Evolutionary conservation across 768 basidiomycete species (phyloP).

Genomic region (Lactifluus echinatus): DNA sequence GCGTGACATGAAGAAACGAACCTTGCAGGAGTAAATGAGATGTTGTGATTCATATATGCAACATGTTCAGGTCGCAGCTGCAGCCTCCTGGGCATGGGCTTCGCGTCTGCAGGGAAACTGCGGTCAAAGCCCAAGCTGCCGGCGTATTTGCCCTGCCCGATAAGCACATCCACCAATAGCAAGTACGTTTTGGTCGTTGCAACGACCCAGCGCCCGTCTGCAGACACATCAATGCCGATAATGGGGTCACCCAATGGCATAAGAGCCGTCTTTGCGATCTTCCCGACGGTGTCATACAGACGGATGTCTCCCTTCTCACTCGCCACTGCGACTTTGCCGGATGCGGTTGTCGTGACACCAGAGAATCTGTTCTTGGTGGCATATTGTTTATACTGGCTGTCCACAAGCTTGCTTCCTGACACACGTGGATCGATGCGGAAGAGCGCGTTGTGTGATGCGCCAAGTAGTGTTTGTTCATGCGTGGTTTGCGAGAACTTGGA

Average conservation of each 20-base stretch:
- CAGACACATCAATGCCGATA: constrained; percentile 87
- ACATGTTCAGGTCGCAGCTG: constrained; percentile 88
- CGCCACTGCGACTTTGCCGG: constrained; percentile 84
- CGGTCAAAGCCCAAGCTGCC: constrained; percentile 87
- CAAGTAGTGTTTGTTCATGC: constrained; percentile 86
- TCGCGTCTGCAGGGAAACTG: constrained; percentile 89
- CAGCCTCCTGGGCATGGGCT: constrained; percentile 83
- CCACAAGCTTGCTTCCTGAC: constrained; percentile 86
- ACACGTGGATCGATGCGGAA: constrained; percentile 98
- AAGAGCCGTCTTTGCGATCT: constrained; percentile 97
- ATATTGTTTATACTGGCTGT: constrained; percentile 94
- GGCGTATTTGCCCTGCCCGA: constrained; percentile 80
- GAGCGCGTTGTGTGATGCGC: constrained; percentile 86
- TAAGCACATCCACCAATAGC: constrained; percentile 88
- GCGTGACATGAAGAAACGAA: constrained; percentile 27
- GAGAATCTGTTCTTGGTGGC: constrained; percentile 93
- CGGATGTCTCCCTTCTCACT: constrained; percentile 96
- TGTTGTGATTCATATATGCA: constrained; percentile 83
- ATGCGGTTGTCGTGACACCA: constrained; percentile 78
- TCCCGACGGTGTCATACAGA: constrained; percentile 91
- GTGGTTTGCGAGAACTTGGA: constrained; percentile 94
- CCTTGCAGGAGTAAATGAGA: constrained; percentile 93
- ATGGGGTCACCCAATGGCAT: constrained; percentile 95
- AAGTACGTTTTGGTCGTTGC: constrained; percentile 94
- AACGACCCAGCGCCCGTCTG: constrained; percentile 89